phyloP scores from a whole-genome alignment of 768 basidiomycete species.

The Mycena sanguinolenta region DNA sequence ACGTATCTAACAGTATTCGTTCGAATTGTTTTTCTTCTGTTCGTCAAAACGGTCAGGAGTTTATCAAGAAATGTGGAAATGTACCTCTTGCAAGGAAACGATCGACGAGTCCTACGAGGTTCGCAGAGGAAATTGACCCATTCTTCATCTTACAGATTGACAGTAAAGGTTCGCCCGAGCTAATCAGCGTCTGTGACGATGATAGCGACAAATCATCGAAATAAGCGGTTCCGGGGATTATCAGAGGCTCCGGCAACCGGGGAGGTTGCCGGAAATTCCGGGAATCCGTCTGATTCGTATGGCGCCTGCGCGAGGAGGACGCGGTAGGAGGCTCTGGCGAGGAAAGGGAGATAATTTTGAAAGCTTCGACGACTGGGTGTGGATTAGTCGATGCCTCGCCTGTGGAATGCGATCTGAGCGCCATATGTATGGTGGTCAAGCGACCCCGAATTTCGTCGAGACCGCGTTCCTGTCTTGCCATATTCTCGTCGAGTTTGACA shows the following conservation, averaged over 20 bases:
- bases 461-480: constrained; percentile 3
- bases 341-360: not conserved
- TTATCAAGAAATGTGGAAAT: not conserved
- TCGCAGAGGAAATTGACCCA: not conserved
- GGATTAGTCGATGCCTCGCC: not conserved
- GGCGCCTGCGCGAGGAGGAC: not conserved
- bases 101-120: constrained; percentile 2
- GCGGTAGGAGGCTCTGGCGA: not conserved
- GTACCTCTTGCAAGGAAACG: constrained; percentile 6
- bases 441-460: not conserved
- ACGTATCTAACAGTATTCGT: not conserved
- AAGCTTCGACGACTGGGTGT: not conserved
- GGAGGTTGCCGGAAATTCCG: no score
- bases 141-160: not conserved
- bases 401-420: not conserved
- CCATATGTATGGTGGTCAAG: not conserved
- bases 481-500: not conserved
- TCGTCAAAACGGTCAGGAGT: not conserved
- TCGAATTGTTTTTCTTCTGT: not conserved
- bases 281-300: no score
- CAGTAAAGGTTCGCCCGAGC: not conserved
- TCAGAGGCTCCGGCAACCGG: not conserved
- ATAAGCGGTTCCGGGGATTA: not conserved
- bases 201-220: not conserved
- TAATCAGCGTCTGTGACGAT: no score